phyloP scores from a whole-genome alignment of 352 stramenopile species.

The Pilasporangium apinafurcum region DNA sequence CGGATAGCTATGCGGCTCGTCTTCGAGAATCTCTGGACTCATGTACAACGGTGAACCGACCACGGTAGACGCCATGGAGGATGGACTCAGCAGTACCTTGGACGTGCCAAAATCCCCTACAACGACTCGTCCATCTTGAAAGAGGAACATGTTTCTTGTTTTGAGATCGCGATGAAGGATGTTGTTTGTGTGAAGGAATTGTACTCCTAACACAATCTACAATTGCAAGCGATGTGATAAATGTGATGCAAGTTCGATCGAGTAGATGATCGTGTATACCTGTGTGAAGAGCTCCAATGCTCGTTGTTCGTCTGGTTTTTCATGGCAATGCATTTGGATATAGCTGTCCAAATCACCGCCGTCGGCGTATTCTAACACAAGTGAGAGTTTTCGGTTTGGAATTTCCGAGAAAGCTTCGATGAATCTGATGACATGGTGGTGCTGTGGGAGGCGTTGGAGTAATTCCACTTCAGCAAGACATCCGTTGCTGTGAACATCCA shows the following conservation, averaged over 20 bases:
- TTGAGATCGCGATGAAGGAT: constrained; percentile 87
- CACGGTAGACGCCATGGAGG: constrained; percentile 27
- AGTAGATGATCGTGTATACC: constrained; percentile 8
- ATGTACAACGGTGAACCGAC: constrained; percentile 75
- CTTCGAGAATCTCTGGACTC: constrained; percentile 68
- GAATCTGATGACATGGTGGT: constrained; percentile 51
- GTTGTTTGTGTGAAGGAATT: constrained; percentile 44
- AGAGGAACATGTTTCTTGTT: constrained; percentile 79
- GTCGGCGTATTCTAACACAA: constrained; percentile 70
- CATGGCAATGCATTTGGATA: constrained; percentile 8
- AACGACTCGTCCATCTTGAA: constrained; percentile 76
- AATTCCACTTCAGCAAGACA: constrained; percentile 48
- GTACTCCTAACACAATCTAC: constrained; percentile 84
- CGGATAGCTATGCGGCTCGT: constrained; percentile 40
- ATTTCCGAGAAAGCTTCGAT: constrained; percentile 45
- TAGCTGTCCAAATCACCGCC: constrained; percentile 47
- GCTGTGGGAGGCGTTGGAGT: constrained; percentile 28
- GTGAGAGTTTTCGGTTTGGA: constrained; percentile 18
- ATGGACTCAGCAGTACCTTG: constrained; percentile 27
- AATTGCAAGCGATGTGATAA: neutral
- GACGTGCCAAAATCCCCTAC: constrained; percentile 70
- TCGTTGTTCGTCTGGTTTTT: constrained; percentile 4
- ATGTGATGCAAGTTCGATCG: neutral
- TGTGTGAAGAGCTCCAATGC: constrained; percentile 31
- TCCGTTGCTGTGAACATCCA: constrained; percentile 9